Conservation (phyloP, 140 eudicot genomes). For the Oenanthe javanica region DNA sequence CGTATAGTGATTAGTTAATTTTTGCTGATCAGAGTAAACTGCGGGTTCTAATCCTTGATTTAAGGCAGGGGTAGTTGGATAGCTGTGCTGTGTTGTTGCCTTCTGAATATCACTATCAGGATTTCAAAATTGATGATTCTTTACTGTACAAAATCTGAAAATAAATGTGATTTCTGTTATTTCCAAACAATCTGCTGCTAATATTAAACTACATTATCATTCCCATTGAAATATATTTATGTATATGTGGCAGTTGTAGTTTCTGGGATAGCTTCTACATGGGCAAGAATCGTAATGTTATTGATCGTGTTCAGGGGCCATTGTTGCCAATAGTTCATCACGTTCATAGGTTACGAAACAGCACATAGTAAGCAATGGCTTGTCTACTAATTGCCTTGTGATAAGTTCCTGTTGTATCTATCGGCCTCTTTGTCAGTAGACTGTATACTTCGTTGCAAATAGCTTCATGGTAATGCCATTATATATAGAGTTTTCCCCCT, state of each 20-base stretch:
- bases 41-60: not conserved
- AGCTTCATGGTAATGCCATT: too few species aligned
- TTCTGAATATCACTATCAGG: not conserved
- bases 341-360: too few species aligned
- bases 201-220: too few species aligned
- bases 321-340: too few species aligned
- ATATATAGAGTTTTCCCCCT: too few species aligned
- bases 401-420: too few species aligned
- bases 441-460: too few species aligned
- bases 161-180: not conserved
- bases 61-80: not conserved
- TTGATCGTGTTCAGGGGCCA: not conserved
- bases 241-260: not conserved
- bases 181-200: not conserved
- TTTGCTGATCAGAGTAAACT: not conserved
- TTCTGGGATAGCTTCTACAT: not conserved
- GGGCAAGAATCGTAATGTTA: not conserved
- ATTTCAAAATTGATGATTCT: not conserved
- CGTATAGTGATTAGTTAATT: not conserved
- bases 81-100: constrained; percentile 4
- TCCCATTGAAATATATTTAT: too few species aligned
- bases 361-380: too few species aligned
- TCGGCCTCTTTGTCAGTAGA: too few species aligned
- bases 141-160: not conserved
- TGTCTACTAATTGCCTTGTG: too few species aligned